Evolutionary conservation across 1,284 basidiomycete species (phyloP).

Genomic region (Phaffia rhodozyma): DNA sequence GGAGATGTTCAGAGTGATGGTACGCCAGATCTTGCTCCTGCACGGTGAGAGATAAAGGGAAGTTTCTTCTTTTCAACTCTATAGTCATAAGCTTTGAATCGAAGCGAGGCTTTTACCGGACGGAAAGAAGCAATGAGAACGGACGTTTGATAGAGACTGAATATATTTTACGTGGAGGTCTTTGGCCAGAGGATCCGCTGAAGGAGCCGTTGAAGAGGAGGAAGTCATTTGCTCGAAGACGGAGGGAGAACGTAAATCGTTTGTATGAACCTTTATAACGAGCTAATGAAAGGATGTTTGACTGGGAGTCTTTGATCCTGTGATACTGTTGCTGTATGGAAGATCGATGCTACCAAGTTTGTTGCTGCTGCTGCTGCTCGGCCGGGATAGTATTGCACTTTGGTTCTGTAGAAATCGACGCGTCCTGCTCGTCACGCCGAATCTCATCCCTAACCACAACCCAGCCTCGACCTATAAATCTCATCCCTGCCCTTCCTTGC

Average conservation of each 20-base stretch:
- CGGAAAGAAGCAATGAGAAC: conserved; percentile 15
- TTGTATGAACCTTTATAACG: background rate
- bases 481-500: background rate
- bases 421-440: too few relatives aligned
- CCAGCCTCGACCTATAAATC: background rate
- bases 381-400: too few relatives aligned
- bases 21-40: conserved; percentile 80
- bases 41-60: conserved; percentile 18
- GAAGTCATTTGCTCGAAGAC: background rate
- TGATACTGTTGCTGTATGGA: too few relatives aligned
- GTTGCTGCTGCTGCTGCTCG: too few relatives aligned
- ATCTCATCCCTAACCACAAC: background rate
- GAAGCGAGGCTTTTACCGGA: background rate
- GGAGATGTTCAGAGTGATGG: conserved; percentile 84
- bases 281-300: too few relatives aligned
- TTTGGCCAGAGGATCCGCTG: conserved; percentile 4
- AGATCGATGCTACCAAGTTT: too few relatives aligned
- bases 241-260: background rate
- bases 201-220: background rate
- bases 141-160: conserved; percentile 55
- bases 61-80: conserved; percentile 17
- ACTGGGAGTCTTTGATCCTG: too few relatives aligned
- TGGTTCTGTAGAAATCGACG: too few relatives aligned
- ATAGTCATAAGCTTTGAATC: conserved; percentile 15
- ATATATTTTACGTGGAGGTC: conserved; percentile 60